phyloP scores from a whole-genome alignment of 1,284 basidiomycete genomes.

The Melampsora abietis-canadensis region DNA sequence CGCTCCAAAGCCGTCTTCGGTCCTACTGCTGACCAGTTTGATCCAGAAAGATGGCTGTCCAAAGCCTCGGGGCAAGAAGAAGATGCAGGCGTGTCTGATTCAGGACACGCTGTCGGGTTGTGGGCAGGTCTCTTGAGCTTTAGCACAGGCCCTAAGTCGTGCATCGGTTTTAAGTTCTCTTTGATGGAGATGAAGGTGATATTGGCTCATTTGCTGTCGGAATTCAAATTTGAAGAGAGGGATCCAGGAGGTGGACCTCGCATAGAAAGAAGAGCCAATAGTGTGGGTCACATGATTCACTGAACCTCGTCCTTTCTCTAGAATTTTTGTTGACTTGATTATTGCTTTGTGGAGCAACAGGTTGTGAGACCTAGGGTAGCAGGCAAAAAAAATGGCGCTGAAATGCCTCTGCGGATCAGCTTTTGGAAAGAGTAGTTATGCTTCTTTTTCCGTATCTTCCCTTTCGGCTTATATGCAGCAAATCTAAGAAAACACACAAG shows the following conservation, averaged over 20 bases:
- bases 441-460: no score
- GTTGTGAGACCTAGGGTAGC: slow-evolving; percentile 6
- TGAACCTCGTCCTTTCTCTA: no score
- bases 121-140: slow-evolving; percentile 64
- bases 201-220: neutral
- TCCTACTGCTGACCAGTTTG: slow-evolving; percentile 7
- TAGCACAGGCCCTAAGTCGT: slow-evolving; percentile 53
- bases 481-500: no score
- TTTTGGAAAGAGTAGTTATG: neutral
- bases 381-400: neutral
- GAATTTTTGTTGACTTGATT: no score
- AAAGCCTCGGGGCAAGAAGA: neutral
- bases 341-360: neutral
- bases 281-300: slow-evolving; percentile 1
- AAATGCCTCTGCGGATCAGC: slow-evolving; percentile 1
- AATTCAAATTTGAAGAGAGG: slow-evolving; percentile 20
- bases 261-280: neutral
- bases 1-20: slow-evolving; percentile 13
- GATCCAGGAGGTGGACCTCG: slow-evolving; percentile 1
- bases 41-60: slow-evolving; percentile 8
- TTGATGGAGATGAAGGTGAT: slow-evolving; percentile 16
- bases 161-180: slow-evolving; percentile 42
- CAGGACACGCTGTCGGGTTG: slow-evolving; percentile 54
- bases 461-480: no score
- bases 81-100: neutral